phyloP scores from a whole-genome alignment of 2,329 filamentous ascomycete genomes.

The Coccinonectria pachysandricola region DNA sequence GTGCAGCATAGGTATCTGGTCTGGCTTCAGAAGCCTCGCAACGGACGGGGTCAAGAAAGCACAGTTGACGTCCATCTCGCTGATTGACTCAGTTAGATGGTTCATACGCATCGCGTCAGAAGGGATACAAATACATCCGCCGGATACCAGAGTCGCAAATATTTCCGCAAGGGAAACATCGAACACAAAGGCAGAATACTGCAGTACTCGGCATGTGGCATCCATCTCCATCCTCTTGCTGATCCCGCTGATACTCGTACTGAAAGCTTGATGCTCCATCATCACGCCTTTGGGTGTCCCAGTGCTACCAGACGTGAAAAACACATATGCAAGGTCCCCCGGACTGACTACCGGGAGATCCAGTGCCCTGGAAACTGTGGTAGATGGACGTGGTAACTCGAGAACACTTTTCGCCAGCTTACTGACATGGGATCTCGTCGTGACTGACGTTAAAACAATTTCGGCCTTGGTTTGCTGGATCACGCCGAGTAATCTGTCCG shows the following conservation, averaged over 20 bases:
- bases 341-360: not conserved
- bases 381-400: too few relatives aligned
- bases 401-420: not conserved
- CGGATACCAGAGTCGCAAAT: constrained; percentile 3
- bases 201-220: constrained; percentile 6
- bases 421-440: constrained; percentile 1
- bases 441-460: constrained; percentile 7
- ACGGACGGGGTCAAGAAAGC: constrained; percentile 17
- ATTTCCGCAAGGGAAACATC: constrained; percentile 15
- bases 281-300: constrained; percentile 15
- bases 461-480: constrained; percentile 4
- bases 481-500: constrained; percentile 3
- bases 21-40: constrained; percentile 7
- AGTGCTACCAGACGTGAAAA: constrained; percentile 17
- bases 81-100: constrained; percentile 9
- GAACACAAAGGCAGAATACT: constrained; percentile 17
- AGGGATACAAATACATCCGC: constrained; percentile 15
- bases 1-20: constrained; percentile 10
- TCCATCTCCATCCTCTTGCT: constrained; percentile 5
- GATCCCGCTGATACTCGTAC: constrained; percentile 5
- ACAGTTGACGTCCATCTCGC: constrained; percentile 8
- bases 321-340: constrained; percentile 6
- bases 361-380: not conserved
- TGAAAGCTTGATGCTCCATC: constrained; percentile 11
- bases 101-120: constrained; percentile 12